Evolutionary conservation across 345 rosid species (phyloP).

Genomic region (Turritis glabra): DNA sequence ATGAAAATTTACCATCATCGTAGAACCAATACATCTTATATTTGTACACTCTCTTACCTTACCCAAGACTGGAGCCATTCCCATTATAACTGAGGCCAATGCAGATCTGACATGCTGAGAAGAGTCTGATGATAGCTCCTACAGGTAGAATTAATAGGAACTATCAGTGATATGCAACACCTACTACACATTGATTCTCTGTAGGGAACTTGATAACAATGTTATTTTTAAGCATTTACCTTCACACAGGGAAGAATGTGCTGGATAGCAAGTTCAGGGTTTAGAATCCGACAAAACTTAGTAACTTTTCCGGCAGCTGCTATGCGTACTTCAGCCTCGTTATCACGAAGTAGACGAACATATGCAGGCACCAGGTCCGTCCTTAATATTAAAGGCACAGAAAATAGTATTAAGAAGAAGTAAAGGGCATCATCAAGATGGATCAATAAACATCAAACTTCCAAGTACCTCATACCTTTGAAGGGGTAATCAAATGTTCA

Average conservation of each 20-base stretch:
- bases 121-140: conserved; percentile 96
- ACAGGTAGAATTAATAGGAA: conserved; percentile 3
- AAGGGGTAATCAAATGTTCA: not conserved
- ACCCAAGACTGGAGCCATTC: conserved; percentile 95
- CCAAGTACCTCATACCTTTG: not conserved
- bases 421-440: not conserved
- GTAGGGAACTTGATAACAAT: not conserved
- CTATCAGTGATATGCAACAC: conserved; percentile 4
- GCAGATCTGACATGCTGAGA: conserved; percentile 99
- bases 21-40: conserved; percentile 30
- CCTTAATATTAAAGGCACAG: conserved; percentile 42
- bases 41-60: conserved; percentile 39
- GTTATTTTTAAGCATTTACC: conserved; percentile 44
- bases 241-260: conserved; percentile 93
- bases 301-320: conserved; percentile 99
- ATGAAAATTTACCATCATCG: not conserved
- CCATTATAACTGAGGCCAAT: conserved; percentile 98
- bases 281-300: conserved; percentile 88
- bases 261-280: conserved; percentile 83
- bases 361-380: conserved; percentile 90
- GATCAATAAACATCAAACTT: not conserved
- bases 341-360: conserved; percentile 91
- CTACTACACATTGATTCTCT: not conserved
- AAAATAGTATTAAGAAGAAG: not conserved
- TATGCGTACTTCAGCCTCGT: conserved; percentile 99